Evolutionary conservation across 1,139 yeast genomes (phyloP), one percentile per base, ranked within the genome.

Genomic region (Hyphopichia wangnamkhiaoensis): DNA sequence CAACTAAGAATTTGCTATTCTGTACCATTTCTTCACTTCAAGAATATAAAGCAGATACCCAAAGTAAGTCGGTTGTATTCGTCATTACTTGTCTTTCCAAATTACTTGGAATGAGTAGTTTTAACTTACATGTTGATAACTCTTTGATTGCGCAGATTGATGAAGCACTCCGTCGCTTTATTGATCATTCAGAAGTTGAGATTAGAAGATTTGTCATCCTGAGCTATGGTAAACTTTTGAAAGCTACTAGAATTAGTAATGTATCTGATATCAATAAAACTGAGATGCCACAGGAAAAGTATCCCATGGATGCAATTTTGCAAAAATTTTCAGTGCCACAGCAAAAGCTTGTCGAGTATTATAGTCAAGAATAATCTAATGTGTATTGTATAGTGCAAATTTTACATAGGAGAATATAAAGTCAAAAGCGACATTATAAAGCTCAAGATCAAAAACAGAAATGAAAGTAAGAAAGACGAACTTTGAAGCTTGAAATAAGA

Each of bases 161-260:
- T 47, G 47, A 48, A 0, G 50, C 53, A 1, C 52, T 72, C 12
- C 51, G 54, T 32, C 48, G 44, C 10, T 61, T 54, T 36, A 48
- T 74, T 36, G 47, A 54, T 12, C 58, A 62, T 42, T 55, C 53
- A 1, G 65, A 63, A 17, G 72, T 72, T 8, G 73, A 68, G 30
- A 53, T 74, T 6, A 56, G 80, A 45, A 58, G 77, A 42, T 47
- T 54, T 17, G 70, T 71, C 1, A 62, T 72, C 10, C 60, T 71
- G 35, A 61, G 64, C n/a, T 76, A 72, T 43, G 72, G 77, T 4
- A 59, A 54, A 34, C 41, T 70, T 34, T 41, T 65, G 33, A 58
- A 51, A 34, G 58, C 62, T 3, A 48, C 54, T 1, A 44, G 52
- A 37, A 20, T 33, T 18, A 28, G 41, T 9, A 38, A 37, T 33